Evolutionary conservation across 257 asterid species (phyloP).

Genomic region (Rehmannia glutinosa): DNA sequence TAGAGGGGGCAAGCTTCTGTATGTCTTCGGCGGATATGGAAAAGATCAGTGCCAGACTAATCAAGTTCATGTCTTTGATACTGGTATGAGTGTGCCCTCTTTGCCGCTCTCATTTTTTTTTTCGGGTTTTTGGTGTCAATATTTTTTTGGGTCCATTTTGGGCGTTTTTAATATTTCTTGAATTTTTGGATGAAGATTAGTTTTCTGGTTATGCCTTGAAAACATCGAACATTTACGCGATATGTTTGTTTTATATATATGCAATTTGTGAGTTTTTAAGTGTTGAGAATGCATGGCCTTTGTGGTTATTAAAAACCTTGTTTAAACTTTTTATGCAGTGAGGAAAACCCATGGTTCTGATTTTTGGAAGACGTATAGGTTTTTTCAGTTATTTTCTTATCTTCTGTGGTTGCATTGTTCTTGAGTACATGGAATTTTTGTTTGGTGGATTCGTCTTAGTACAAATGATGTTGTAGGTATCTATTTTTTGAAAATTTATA

Average conservation of each 20-base stretch:
- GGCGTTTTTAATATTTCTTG: neutral
- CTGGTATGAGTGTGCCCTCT: constrained; percentile 64
- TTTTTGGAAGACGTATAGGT: neutral
- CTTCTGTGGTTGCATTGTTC: neutral
- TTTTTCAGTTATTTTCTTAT: neutral
- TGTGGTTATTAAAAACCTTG: too few species aligned
- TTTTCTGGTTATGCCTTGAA: neutral
- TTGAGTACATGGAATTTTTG: neutral
- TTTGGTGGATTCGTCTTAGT: neutral
- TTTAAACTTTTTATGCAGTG: neutral
- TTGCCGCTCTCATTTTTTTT: neutral
- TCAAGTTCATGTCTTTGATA: constrained; percentile 75
- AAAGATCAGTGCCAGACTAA: constrained; percentile 83
- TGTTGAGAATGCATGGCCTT: too few species aligned
- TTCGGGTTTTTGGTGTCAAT: neutral
- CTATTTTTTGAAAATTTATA: neutral
- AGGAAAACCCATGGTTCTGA: neutral
- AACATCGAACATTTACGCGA: neutral
- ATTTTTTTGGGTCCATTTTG: neutral
- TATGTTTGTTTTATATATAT: neutral
- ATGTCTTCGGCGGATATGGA: constrained; percentile 96
- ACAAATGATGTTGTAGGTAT: neutral
- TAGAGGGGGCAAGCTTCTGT: constrained; percentile 80
- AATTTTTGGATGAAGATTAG: neutral
- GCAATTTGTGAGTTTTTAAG: neutral